phyloP scores from a whole-genome alignment of 2,329 filamentous ascomycete genomes.

The Phoma sp. region DNA sequence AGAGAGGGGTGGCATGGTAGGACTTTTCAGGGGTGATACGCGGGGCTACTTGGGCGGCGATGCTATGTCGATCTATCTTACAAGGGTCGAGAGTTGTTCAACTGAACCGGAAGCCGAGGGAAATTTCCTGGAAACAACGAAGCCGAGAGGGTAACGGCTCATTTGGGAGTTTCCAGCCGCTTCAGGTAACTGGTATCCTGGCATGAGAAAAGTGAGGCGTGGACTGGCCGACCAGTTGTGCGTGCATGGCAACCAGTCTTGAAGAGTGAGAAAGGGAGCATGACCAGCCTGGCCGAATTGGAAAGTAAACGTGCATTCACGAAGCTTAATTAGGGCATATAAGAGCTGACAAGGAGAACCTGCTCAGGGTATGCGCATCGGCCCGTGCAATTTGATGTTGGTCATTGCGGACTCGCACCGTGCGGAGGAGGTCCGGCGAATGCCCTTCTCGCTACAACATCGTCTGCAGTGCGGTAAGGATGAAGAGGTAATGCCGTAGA shows the following conservation, averaged over 20 bases:
- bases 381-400: too few relatives aligned
- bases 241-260: not conserved
- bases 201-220: not conserved
- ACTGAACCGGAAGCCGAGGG: not conserved
- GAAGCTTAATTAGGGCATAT: too few relatives aligned
- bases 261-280: not conserved
- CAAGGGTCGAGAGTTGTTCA: not conserved
- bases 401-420: too few relatives aligned
- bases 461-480: not conserved
- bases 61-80: not conserved
- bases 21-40: not conserved
- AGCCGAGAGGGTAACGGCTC: not conserved
- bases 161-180: not conserved
- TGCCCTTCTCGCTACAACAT: not conserved
- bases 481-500: not conserved
- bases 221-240: not conserved
- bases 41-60: not conserved
- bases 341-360: too few relatives aligned
- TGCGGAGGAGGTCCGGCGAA: not conserved
- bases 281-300: not conserved
- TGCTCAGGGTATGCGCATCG: too few relatives aligned
- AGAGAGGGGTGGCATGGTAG: not conserved
- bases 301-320: too few relatives aligned
- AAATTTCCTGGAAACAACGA: not conserved
- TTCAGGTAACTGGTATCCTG: not conserved